These are phyloP conservation scores for Oenanthe sinensis DNA, from an alignment of 129 eudicot genomes.

Conservation along the genomic window DNA sequence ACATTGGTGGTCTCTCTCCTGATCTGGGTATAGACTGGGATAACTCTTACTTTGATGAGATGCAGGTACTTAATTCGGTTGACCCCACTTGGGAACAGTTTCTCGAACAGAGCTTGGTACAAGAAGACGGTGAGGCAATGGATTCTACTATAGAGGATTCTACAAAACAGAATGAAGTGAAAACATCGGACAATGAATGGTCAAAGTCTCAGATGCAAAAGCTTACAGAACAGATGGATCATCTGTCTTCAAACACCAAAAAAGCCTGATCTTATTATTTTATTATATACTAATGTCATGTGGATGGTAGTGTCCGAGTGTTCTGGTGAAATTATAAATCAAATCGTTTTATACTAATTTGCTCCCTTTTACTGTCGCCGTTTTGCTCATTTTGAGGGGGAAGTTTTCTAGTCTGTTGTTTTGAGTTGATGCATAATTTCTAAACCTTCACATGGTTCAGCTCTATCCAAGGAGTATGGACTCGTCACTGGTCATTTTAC, in stretches of 20 bases:
- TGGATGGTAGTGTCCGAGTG: neutral
- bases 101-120: slow-evolving; percentile 33
- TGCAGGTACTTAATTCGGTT: slow-evolving; percentile 37
- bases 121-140: slow-evolving; percentile 36
- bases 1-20: slow-evolving; percentile 46
- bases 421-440: neutral
- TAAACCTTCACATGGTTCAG: neutral
- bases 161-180: slow-evolving; percentile 27
- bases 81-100: slow-evolving; percentile 77
- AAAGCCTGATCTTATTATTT: slow-evolving; percentile 25
- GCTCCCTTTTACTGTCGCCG: neutral
- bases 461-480: neutral
- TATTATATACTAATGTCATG: slow-evolving; percentile 3
- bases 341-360: neutral
- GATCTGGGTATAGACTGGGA: slow-evolving; percentile 63
- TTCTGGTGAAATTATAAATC: neutral
- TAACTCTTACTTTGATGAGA: slow-evolving; percentile 42
- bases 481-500: neutral
- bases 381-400: neutral
- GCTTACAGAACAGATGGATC: slow-evolving; percentile 82
- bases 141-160: slow-evolving; percentile 36
- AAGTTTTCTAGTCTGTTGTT: neutral
- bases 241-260: slow-evolving; percentile 51
- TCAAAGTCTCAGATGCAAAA: slow-evolving; percentile 57
- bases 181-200: slow-evolving; percentile 38